Base-by-base conservation (phyloP, 768 basidiomycete species). In the Albatrellus ellisii region DNA sequence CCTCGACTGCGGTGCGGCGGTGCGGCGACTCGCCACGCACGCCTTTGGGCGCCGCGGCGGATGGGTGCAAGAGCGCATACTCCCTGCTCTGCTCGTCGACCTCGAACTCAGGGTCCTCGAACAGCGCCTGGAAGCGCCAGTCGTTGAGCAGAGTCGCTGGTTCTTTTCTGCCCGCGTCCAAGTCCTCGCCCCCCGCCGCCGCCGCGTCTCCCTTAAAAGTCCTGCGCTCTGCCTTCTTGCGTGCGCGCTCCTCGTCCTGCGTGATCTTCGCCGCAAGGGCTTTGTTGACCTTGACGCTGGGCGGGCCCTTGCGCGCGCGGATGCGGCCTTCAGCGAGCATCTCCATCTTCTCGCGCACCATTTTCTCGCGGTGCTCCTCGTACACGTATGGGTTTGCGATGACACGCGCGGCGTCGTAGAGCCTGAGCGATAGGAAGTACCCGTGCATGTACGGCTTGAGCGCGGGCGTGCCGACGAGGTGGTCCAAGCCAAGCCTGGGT, bases 391-490 rank as follows among this genome's bases (percentile, higher is more conserved):
- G 95, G 64, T 98, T 97, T 43, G 90, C 82, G 51, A 98, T 91
- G 49, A 94, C 73, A 25, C 92, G 80, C 2, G 95, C 95, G 39
- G 92, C 83, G 52, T 92, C 88, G 65, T 98, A 98, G 4, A 98
- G 75, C 54, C 90, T 88, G 62, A 98, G 78, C 4, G 91, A 87
- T 48, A 97, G 62, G 67, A 99, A 98, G 75, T 92, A 98, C 32
- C 95, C 95, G 61, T 99, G 95, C 94, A 99, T 97, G 63, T 98
- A 99, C 4, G 95, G 95, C 61, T 94, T 94, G 69, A 98, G 85
- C 14, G 85, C 78, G 17, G 90, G 79, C 4, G 92, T 94, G 39
- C 95, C 95, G 49, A 95, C 66, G 52, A 99, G 86, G 58, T 94
- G 89, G 51, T 91, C 85, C 57, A 99, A 62, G n/a, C 91, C 87